Evolutionary conservation across 495 filamentous ascomycete genomes (phyloP).

Genomic region (Trypethelium eluteriae): DNA sequence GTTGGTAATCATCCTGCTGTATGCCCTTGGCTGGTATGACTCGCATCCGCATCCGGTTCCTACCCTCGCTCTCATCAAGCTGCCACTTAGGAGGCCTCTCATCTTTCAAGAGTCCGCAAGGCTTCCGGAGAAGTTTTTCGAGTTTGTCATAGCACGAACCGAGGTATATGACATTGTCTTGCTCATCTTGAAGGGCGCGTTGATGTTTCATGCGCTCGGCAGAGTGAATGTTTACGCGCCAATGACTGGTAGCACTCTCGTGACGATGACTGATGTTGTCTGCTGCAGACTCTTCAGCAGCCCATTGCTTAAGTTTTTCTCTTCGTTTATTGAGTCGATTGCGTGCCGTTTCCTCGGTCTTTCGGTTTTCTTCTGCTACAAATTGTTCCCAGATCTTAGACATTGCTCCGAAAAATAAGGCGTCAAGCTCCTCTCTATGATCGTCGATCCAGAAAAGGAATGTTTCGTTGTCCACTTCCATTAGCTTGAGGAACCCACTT

Average conservation of each 20-base stretch:
- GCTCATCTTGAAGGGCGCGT: slow-evolving; percentile 77
- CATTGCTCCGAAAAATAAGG: slow-evolving; percentile 68
- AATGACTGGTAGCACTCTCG: slow-evolving; percentile 74
- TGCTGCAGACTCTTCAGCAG: slow-evolving; percentile 52
- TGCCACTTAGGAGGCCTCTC: slow-evolving; percentile 66
- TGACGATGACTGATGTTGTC: slow-evolving; percentile 70
- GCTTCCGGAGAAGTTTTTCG: slow-evolving; percentile 62
- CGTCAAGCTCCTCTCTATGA: slow-evolving; percentile 70
- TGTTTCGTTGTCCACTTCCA: slow-evolving; percentile 74
- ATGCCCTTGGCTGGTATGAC: slow-evolving; percentile 62
- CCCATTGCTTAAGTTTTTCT: slow-evolving; percentile 75
- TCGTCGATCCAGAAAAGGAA: slow-evolving; percentile 86
- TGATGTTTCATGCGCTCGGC: slow-evolving; percentile 90
- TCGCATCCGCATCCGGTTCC: slow-evolving; percentile 87
- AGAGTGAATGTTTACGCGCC: slow-evolving; percentile 89
- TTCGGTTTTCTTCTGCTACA: slow-evolving; percentile 67
- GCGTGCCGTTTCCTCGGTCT: slow-evolving; percentile 62
- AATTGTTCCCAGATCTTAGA: slow-evolving; percentile 80
- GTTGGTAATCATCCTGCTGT: slow-evolving; percentile 57
- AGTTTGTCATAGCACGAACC: slow-evolving; percentile 65
- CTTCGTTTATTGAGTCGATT: slow-evolving; percentile 62
- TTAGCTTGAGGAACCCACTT: slow-evolving; percentile 72
- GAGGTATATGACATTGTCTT: slow-evolving; percentile 74
- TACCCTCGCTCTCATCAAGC: slow-evolving; percentile 88
- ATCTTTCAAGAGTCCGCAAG: slow-evolving; percentile 70